Conservation (phyloP, 225 moss, liverwort and hornwort genomes). For the Straminergon stramineum region DNA sequence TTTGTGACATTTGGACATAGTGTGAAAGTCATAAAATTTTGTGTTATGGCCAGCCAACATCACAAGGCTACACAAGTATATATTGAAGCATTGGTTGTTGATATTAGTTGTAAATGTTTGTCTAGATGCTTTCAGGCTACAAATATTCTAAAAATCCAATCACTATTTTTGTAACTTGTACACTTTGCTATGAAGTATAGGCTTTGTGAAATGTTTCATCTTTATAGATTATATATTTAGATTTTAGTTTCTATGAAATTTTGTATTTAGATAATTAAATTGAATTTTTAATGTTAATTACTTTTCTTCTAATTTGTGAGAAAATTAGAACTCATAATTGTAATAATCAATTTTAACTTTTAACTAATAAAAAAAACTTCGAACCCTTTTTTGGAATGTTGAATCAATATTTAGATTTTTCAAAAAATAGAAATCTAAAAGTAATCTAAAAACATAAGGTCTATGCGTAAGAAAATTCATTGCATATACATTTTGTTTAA, state of each 20-base stretch:
- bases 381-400: neutral
- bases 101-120: neutral
- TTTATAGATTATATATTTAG: neutral
- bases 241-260: neutral
- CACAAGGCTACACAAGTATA: neutral
- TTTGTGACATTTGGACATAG: too few species aligned
- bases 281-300: neutral
- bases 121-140: neutral
- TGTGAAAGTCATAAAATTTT: neutral
- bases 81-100: neutral
- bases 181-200: neutral
- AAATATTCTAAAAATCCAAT: neutral
- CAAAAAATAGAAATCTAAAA: neutral
- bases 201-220: neutral
- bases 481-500: neutral
- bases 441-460: neutral
- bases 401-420: neutral
- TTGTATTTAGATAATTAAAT: too few species aligned
- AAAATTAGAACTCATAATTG: neutral
- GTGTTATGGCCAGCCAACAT: too few species aligned
- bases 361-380: neutral
- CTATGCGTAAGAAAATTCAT: neutral
- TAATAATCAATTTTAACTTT: neutral
- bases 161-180: neutral
- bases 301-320: too few species aligned